phyloP scores from a whole-genome alignment of 1,284 basidiomycete species.

The Retiboletus fuscus region DNA sequence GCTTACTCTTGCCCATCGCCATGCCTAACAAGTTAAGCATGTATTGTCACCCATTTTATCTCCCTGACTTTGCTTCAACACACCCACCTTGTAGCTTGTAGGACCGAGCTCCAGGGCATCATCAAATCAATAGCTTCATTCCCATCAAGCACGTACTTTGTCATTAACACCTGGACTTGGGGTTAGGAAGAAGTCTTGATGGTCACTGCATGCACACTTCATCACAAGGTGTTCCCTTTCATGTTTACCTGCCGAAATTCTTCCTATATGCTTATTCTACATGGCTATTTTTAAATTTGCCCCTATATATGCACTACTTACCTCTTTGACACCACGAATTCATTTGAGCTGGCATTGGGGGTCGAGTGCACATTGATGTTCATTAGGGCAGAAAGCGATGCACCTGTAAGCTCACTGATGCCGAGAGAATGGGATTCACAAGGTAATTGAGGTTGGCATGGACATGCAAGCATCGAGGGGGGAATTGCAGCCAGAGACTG shows the following conservation, averaged over 20 bases:
- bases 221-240: too few species aligned
- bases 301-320: too few species aligned
- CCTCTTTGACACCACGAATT: too few species aligned
- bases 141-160: constrained; percentile 79
- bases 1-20: constrained; percentile 67
- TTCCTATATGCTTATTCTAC: too few species aligned
- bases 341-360: background rate
- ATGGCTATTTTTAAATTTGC: too few species aligned
- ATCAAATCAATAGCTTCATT: constrained; percentile 76
- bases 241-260: too few species aligned
- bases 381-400: background rate
- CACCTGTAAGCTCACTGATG: constrained; percentile 34
- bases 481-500: background rate
- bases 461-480: constrained; percentile 9
- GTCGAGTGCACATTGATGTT: too few species aligned
- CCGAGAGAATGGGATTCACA: constrained; percentile 40
- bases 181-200: constrained; percentile 91
- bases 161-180: constrained; percentile 94
- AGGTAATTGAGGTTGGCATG: constrained; percentile 47
- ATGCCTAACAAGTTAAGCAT: constrained; percentile 77
- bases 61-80: background rate
- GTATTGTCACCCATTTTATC: background rate
- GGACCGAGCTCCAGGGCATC: constrained; percentile 75
- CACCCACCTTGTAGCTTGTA: constrained; percentile 48
- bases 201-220: constrained; percentile 68